These are phyloP conservation scores for Jatropha multifida DNA, from an alignment of 441 rosid species.

Conservation along the genomic window DNA sequence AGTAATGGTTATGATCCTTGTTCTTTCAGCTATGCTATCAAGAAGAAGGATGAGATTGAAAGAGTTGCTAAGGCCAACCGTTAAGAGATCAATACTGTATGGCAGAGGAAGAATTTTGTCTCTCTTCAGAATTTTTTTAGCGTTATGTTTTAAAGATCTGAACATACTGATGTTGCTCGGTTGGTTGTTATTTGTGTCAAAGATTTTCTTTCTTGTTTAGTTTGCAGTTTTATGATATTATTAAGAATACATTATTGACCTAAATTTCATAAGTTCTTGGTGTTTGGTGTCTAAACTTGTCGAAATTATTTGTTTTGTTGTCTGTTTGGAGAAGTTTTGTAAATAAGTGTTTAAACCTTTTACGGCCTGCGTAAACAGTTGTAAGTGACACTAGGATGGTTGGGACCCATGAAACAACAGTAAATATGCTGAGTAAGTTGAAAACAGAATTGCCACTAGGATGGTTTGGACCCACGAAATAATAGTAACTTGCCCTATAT, in stretches of 20 bases:
- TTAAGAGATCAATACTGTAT: conserved; percentile 28
- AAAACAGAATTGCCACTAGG: too few species aligned
- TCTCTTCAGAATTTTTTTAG: not conserved
- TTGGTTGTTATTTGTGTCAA: not conserved
- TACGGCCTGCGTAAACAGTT: too few species aligned
- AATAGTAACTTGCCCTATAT: too few species aligned
- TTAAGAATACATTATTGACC: conserved; percentile 5
- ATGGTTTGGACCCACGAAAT: too few species aligned
- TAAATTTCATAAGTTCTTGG: not conserved
- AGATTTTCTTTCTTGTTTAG: not conserved
- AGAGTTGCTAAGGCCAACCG: conserved; percentile 95
- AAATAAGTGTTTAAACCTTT: too few species aligned
- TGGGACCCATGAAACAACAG: too few species aligned
- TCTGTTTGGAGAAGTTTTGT: too few species aligned
- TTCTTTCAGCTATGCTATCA: conserved; percentile 67
- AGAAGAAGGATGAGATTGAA: conserved; percentile 87
- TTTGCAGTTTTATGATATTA: conserved; percentile 10
- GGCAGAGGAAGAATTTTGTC: conserved; percentile 10
- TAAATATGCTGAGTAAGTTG: too few species aligned
- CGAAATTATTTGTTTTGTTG: too few species aligned
- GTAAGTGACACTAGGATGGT: too few species aligned
- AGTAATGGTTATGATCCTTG: not conserved
- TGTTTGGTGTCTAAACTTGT: not conserved
- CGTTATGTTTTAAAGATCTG: conserved; percentile 1
- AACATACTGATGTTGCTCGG: conserved; percentile 3